These are phyloP conservation scores for Eutrema yunnanense DNA, from an alignment of 345 rosid genomes.

Conservation along the genomic window DNA sequence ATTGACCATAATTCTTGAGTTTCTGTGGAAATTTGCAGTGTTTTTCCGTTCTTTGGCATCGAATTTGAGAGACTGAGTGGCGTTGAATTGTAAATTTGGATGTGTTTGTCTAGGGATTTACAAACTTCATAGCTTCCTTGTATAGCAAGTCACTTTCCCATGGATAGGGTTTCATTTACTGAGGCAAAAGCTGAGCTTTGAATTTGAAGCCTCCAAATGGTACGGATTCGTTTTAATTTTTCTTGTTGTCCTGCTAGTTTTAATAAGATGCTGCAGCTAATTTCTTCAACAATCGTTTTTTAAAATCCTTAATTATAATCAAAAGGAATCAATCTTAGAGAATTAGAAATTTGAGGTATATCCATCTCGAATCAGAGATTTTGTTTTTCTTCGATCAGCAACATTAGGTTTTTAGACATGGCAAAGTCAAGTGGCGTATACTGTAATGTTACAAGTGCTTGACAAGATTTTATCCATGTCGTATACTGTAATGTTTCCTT, in stretches of 20 bases:
- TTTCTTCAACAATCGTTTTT: too few species aligned
- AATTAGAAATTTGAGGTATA: too few species aligned
- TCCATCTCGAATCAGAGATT: too few species aligned
- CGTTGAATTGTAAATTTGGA: too few species aligned
- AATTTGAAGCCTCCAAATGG: not conserved
- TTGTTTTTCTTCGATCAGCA: too few species aligned
- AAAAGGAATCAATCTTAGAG: not conserved
- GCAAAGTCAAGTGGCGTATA: too few species aligned
- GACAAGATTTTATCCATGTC: too few species aligned
- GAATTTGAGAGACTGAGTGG: not conserved
- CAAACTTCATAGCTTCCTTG: not conserved
- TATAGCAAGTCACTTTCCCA: not conserved
- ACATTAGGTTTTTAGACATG: too few species aligned
- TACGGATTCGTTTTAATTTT: not conserved
- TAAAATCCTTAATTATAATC: too few species aligned
- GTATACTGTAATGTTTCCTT: too few species aligned
- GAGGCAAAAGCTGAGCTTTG: not conserved
- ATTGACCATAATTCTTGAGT: not conserved
- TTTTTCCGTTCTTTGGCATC: not conserved
- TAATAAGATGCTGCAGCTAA: too few species aligned
- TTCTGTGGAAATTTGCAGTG: not conserved
- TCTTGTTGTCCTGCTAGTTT: not conserved
- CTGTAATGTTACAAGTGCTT: too few species aligned
- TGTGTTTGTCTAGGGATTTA: not conserved
- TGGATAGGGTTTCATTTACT: not conserved